A percentile compares a stretch with the other conserved stretches of the same genome.
These are phyloP conservation scores for Pseudodiploospora longispora DNA, from an alignment of 2,329 filamentous ascomycete genomes.

Conservation along the genomic window DNA sequence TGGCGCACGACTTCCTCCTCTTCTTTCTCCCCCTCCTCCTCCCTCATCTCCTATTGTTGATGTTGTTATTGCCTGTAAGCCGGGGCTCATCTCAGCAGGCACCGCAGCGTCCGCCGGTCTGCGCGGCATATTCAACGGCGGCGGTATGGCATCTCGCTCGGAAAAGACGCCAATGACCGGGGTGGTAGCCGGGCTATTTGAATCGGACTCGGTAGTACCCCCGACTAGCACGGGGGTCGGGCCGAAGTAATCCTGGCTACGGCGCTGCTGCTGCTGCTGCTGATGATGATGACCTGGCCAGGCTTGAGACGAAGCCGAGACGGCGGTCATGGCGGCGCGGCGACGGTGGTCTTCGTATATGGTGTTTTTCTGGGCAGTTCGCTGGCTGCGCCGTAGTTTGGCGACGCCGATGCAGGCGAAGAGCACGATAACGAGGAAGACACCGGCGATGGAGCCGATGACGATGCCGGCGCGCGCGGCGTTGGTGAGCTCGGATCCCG, in stretches of 20 bases:
- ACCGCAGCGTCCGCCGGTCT: too few species aligned
- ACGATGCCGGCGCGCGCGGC: constrained; percentile 52
- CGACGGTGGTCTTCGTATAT: constrained; percentile 4
- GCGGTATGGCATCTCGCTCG: too few species aligned
- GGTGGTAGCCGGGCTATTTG: too few species aligned
- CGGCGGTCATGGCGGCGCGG: constrained; percentile 10
- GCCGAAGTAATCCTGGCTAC: constrained; percentile 36
- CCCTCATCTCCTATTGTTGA: too few species aligned
- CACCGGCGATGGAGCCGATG: constrained; percentile 40
- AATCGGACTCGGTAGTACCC: too few species aligned
- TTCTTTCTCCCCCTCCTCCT: too few species aligned
- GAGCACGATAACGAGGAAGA: constrained; percentile 31
- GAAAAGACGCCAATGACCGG: too few species aligned
- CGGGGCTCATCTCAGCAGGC: too few species aligned
- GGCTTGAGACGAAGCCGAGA: neutral
- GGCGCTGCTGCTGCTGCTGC: constrained; percentile 18
- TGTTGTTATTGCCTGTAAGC: too few species aligned
- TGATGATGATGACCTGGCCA: constrained; percentile 1
- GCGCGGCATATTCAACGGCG: too few species aligned
- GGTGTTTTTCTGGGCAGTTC: neutral
- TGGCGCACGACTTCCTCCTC: too few species aligned
- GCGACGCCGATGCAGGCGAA: constrained; percentile 41
- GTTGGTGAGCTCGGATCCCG: constrained; percentile 27
- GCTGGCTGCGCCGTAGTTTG: constrained; percentile 19
- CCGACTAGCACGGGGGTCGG: constrained; percentile 25